Base-by-base conservation (phyloP, 1,284 basidiomycete genomes). In the Cystobasidium sp. region DNA sequence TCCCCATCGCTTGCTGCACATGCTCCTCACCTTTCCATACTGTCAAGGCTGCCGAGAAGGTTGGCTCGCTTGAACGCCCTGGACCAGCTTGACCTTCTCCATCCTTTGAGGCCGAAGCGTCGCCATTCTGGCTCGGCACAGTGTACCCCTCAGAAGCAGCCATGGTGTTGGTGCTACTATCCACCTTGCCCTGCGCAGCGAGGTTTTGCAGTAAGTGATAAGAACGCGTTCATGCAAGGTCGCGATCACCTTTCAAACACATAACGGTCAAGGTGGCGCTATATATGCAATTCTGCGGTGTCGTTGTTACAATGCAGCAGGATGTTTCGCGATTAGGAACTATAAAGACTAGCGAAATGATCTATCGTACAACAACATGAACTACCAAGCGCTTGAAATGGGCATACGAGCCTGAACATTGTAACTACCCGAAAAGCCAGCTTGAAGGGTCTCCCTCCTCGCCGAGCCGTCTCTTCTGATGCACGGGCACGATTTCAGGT, bases 21-120 rank as follows among this genome's bases (percentile, higher is more conserved):
- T 31, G 31, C 31, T 31, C 31, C 31, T 43, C 24, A 65, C 70
- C 70, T 46, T 66, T 73, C 70, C 70, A 73, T 43, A 73, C 70
- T n/a, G 62, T 73, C 43, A 73, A 58, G 18, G 70, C 70, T 10
- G 70, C 39, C 12, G 62, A 65, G 43, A 73, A 73, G 4, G 70
- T 73, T 44, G 70, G 70, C 70, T 73, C 70, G 70, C 62, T 66
- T 22, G 70, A 73, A 20, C 63, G 62, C 16, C 47, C 39, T 31
- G 24, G 5, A 20, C 20, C 41, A 37, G 20, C 39, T 6, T 18
- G 16, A 10, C 53, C 66, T 58, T 39, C 66, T n/a, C 43, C 55
- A 43, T 39, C 52, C 16, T 8, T 18, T 2, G n/a, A 37, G 37
- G 16, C 66, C 20, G 12, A 8, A 9, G 47, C 5, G 22, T 56